Percentiles rank a stretch among this genome's conserved stretches.
phyloP scores from a whole-genome alignment of 116 monocot species.

The Cymodocea nodosa region DNA sequence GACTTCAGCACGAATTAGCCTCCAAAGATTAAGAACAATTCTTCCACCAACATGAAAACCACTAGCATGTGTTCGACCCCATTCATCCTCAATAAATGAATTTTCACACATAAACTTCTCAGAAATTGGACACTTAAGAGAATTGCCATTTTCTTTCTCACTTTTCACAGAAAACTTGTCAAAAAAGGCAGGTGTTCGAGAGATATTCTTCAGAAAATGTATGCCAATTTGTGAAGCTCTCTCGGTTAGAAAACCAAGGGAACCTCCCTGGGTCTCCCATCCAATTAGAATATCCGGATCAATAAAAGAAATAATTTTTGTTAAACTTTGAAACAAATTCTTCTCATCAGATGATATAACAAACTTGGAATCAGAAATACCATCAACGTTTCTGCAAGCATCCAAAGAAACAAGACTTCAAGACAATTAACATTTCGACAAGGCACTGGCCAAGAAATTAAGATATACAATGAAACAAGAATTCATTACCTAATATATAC shows the following conservation, averaged over 20 bases:
- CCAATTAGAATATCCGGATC: constrained; percentile 96
- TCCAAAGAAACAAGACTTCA: background rate
- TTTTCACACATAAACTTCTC: constrained; percentile 26
- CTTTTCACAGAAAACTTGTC: constrained; percentile 15
- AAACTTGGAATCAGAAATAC: constrained; percentile 34
- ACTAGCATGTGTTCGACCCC: constrained; percentile 75
- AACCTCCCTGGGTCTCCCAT: constrained; percentile 82
- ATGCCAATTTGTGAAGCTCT: constrained; percentile 70
- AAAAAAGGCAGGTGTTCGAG: constrained; percentile 38
- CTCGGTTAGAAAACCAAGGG: constrained; percentile 89
- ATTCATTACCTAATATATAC: too few relatives aligned
- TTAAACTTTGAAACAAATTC: constrained; percentile 42
- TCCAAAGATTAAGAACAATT: constrained; percentile 97
- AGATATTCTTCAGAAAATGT: constrained; percentile 57
- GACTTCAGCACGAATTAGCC: constrained; percentile 78
- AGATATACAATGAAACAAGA: too few relatives aligned
- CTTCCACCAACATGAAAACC: constrained; percentile 96
- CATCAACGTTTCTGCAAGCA: constrained; percentile 52
- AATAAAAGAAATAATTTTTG: constrained; percentile 41
- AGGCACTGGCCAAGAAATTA: background rate
- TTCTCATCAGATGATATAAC: constrained; percentile 44
- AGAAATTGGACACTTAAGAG: constrained; percentile 19
- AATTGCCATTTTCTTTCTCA: constrained; percentile 7
- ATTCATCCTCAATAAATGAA: constrained; percentile 56
- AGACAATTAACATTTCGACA: background rate